Base-by-base conservation (phyloP, 306 rosid genomes). In the Trifolium fragiferum region DNA sequence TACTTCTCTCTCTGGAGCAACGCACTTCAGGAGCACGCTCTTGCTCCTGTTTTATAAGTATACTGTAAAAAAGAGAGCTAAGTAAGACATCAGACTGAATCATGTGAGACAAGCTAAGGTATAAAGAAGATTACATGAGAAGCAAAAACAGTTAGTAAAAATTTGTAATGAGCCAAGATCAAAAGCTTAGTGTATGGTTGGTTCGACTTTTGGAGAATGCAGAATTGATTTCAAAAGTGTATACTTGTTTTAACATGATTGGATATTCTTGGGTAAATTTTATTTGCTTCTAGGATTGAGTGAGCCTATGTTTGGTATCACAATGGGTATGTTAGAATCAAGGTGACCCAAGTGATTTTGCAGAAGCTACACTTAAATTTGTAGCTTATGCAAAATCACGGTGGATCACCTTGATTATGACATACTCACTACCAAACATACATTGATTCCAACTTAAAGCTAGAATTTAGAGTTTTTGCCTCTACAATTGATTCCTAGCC, bases 1-100 rank as follows among this genome's bases (percentile, higher is more conserved):
- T 84, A 59, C 96, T 94, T 81, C 99, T 92, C 75, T 90, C 95
- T 81, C 99, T 83, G 49, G 99, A 94, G 82, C 99, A 94, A 70
- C 79, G 96, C 41, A 91, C 87, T 82, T 87, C 95, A 18, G 64
- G 84, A 81, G 61, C 82, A 76, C 81, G 83, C 79, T 87, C 88
- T 49, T 78, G 76, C 41, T 79, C 88, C 60, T 83, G 87, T 60
- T 76, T 60, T 38, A 71, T 82, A 58, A 68, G 41, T 79, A 93
- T 91, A 80, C 75, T 64, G 74, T 15, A 68, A 49, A 53, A 77
- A 67, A 30, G 16, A 60, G 14, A 53, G 33, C 51, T 50, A 67
- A 60, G 75, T 27, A 46, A 25, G 57, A 23, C 57, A 33, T 10
- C 37, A 65, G 68, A 70, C 43, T 23, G 40, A 62, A 83, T 68